Conservation (phyloP, 495 filamentous ascomycete genomes). For the Corynascus novoguineensis region DNA sequence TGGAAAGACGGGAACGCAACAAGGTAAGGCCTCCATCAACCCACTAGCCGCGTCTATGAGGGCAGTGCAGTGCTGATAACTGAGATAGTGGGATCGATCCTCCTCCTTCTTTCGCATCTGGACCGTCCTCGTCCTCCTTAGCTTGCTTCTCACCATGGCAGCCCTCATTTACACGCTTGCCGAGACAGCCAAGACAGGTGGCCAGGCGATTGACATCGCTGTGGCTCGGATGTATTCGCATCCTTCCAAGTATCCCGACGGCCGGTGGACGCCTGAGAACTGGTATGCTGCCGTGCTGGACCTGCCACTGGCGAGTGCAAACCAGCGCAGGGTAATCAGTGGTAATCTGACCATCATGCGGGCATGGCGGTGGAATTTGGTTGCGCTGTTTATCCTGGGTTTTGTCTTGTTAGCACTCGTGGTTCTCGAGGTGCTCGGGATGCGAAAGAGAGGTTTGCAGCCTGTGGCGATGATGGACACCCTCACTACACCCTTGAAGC, state of each 20-base stretch:
- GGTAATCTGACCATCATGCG: slow-evolving; percentile 41
- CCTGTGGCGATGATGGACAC: slow-evolving; percentile 1
- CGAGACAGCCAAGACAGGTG: slow-evolving; percentile 36
- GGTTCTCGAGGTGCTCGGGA: slow-evolving; percentile 30
- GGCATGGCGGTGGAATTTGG: slow-evolving; percentile 52
- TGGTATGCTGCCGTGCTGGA: slow-evolving; percentile 49
- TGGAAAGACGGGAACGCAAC: slow-evolving; percentile 30
- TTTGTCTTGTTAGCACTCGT: slow-evolving; percentile 43
- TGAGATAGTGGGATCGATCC: slow-evolving; percentile 15
- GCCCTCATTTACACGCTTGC: slow-evolving; percentile 45
- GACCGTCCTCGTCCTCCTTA: slow-evolving; percentile 38
- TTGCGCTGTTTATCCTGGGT: slow-evolving; percentile 46
- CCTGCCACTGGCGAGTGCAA: slow-evolving; percentile 36
- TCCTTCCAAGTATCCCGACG: slow-evolving; percentile 40
- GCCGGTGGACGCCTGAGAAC: slow-evolving; percentile 51
- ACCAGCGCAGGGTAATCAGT: slow-evolving; percentile 33
- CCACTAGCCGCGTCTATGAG: background rate
- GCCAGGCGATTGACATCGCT: slow-evolving; percentile 37
- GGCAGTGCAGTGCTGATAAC: background rate
- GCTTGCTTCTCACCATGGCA: slow-evolving; percentile 41
- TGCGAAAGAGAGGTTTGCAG: slow-evolving; percentile 5
- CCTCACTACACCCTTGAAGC: background rate
- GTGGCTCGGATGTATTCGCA: slow-evolving; percentile 29
- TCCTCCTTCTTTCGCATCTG: slow-evolving; percentile 35
- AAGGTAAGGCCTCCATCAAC: slow-evolving; percentile 5